Base-by-base conservation (phyloP, 2,329 filamentous ascomycete genomes). In the Rasamsonia emersonii region DNA sequence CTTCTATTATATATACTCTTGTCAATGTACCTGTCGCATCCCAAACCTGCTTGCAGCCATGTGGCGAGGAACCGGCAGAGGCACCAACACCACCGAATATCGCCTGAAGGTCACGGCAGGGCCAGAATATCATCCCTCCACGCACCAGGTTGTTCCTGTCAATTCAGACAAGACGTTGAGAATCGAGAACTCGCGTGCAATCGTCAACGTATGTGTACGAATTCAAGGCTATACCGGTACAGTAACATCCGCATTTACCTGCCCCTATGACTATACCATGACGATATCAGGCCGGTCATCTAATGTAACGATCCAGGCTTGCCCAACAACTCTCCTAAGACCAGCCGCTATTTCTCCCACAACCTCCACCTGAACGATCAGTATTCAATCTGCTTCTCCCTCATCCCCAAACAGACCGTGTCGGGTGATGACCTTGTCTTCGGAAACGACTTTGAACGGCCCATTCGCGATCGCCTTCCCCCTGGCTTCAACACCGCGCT, bases 391-490 rank as follows among this genome's bases (percentile, higher is more conserved):
- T 71, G 75, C 18, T 80, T 94, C 52, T 72, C 75, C 27, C 84
- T 95, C 56, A 77, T 73, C 0, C 84, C 82, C n/a, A 84, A 82
- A 47, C 47, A 63, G 18, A 59, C 59, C 20, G 77, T 93, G 35
- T 67, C 69, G 3, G 86, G 76, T 26, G 59, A 73, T 16, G 78
- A 93, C 40, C 68, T 98, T 3, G 77, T 95, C 33, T 94, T 94
- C 47, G 91, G 89, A 24, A 96, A 96, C 56, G 86, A 95, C 65
- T 95, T 96, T 54, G 88, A 94, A 51, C 75, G 82, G 30, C 85
- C 91, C 0, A 91, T 98, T 46, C 75, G 86, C 18, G 82, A 94
- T 53, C 75, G 79, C 10, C 67, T 98, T 2, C 89, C 91, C 0
- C 84, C 85, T 0, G 86, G 89, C 0, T 93, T 94, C 59, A 77